phyloP scores from a whole-genome alignment of 169 alveolate genomes.

The Eimeria acervulina region DNA sequence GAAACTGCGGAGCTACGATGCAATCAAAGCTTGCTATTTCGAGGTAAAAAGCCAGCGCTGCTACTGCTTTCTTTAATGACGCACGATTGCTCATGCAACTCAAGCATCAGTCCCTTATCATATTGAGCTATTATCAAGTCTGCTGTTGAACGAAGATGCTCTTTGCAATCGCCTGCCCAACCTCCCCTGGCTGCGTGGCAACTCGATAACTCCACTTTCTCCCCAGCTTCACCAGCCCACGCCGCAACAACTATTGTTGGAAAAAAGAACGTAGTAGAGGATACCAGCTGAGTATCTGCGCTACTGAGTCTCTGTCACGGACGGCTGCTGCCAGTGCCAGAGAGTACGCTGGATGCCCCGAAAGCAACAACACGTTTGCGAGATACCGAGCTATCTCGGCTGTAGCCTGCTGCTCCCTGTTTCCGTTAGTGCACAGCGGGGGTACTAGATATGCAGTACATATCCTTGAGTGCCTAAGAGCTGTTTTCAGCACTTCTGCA shows the following conservation, averaged over 20 bases:
- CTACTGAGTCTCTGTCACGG: conserved; percentile 30
- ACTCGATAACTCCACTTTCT: background rate
- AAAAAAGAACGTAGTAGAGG: background rate
- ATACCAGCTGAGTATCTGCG: conserved; percentile 58
- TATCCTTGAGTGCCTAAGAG: background rate
- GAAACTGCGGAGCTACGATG: too few relatives aligned
- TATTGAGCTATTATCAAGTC: background rate
- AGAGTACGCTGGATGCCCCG: conserved; percentile 39
- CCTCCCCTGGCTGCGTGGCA: background rate
- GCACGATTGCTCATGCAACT: background rate
- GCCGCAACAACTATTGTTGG: background rate
- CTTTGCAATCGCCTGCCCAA: background rate
- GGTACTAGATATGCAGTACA: conserved; percentile 5
- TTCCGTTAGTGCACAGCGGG: background rate
- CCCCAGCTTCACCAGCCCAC: conserved; percentile 26
- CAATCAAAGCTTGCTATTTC: too few relatives aligned
- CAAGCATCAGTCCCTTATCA: background rate
- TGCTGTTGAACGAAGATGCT: background rate
- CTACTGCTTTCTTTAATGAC: background rate
- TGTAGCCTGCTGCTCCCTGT: conserved; percentile 38
- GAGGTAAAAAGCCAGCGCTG: background rate
- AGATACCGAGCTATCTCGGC: conserved; percentile 61
- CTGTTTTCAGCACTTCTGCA: background rate
- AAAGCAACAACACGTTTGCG: conserved; percentile 33
- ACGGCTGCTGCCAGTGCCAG: conserved; percentile 55